Evolutionary conservation across 169 alveolate genomes (phyloP), one percentile per base, ranked within the genome.

Genomic region (Cryptosporidium ryanae): DNA sequence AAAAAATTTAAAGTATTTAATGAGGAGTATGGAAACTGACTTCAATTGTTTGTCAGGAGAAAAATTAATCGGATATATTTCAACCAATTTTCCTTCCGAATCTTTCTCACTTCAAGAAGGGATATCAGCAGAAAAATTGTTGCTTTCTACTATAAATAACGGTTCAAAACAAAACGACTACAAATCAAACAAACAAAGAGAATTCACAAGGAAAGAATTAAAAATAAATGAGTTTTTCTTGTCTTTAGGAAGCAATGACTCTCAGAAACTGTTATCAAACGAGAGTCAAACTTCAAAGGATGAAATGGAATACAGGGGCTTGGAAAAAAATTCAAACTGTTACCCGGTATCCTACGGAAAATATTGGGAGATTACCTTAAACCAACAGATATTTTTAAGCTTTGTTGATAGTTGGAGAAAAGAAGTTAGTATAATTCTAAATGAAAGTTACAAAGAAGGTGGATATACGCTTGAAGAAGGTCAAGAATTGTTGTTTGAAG

Each of bases 1-100:
- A n/a, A n/a, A 38, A 59, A 76, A 61, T 59, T 59, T 76, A n/a
- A 76, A 59, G 25, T 55, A 44, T 48, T 38, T 76, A 38, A 54
- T 76, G 34, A 55, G 87, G 23, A 59, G 64, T 18, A 76, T 76
- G 87, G 87, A 76, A 38, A 76, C 87, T 23, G 87, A 76, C 25
- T 76, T 76, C 48, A 76, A 76, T 31, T 59, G 63, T 25, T 65
- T 76, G 13, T 76, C 87, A 4, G 68, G 71, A 23, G 87, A 76
- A 46, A 27, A 48, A 38, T 44, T 76, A 76, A 27, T 76, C 32
- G 87, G 63, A 23, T 31, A 76, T 76, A 61, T 76, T 54, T 76
- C 87, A 12, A 59, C 57, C 21, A 76, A 61, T 29, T 25, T 13
- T 61, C 6, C 32, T 17, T 61, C 59, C 1, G 71, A 44, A 10